These are phyloP conservation scores for Climacium dendroides DNA, from an alignment of 225 moss, liverwort and hornwort species.

Conservation along the genomic window DNA sequence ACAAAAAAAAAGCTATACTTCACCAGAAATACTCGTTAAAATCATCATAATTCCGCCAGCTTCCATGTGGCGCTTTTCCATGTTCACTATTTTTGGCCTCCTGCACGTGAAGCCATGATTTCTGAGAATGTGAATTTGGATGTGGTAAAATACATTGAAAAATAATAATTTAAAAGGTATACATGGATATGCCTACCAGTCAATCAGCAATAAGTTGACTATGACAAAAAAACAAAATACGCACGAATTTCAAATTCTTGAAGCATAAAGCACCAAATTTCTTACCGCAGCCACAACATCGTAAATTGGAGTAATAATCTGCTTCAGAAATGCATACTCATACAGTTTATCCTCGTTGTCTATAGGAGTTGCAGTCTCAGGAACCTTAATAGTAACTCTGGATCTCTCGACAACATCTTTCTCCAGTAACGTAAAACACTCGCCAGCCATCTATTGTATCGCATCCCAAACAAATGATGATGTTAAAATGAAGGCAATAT, in stretches of 20 bases:
- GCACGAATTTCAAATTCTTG: background rate
- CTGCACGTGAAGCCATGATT: slow-evolving; percentile 24
- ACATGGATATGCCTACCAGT: background rate
- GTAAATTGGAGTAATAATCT: slow-evolving; percentile 74
- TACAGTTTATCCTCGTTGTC: slow-evolving; percentile 17
- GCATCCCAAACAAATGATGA: background rate
- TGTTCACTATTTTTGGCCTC: slow-evolving; percentile 55
- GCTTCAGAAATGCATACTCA: slow-evolving; percentile 70
- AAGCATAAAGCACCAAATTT: background rate
- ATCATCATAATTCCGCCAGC: slow-evolving; percentile 98
- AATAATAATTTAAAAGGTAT: background rate
- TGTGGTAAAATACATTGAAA: background rate
- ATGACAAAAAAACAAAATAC: background rate
- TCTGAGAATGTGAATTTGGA: background rate
- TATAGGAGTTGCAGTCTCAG: slow-evolving; percentile 13
- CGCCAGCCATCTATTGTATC: slow-evolving; percentile 64
- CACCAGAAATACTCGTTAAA: slow-evolving; percentile 98
- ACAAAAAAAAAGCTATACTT: background rate
- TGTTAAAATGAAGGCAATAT: background rate
- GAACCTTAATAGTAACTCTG: slow-evolving; percentile 15
- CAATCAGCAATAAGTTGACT: background rate
- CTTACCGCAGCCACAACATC: slow-evolving; percentile 67
- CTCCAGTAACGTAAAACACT: slow-evolving; percentile 51
- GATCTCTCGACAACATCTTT: slow-evolving; percentile 28
- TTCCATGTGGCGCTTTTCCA: slow-evolving; percentile 77